Conservation (phyloP, 1,139 yeast genomes). For the Yamadazyma conglobata region DNA sequence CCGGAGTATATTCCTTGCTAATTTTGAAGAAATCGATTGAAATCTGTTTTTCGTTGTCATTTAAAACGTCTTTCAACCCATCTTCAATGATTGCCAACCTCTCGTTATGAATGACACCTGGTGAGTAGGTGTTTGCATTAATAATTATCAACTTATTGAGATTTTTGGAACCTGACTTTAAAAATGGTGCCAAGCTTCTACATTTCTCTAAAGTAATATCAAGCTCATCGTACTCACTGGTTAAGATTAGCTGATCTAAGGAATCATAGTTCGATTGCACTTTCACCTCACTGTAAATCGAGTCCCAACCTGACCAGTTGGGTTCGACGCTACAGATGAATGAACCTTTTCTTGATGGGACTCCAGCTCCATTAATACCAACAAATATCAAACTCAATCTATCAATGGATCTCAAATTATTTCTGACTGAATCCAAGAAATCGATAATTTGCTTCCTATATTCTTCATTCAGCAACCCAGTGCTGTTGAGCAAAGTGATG, state of each 20-base stretch:
- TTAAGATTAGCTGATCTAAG: conserved; percentile 16
- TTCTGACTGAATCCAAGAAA: conserved; percentile 25
- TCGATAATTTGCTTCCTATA: conserved; percentile 27
- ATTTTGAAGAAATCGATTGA: conserved; percentile 26
- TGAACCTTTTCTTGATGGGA: conserved; percentile 37
- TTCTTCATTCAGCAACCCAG: conserved; percentile 26
- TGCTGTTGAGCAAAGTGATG: conserved; percentile 42
- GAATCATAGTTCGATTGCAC: conserved; percentile 25
- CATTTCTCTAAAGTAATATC: conserved; percentile 27
- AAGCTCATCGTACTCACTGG: conserved; percentile 23
- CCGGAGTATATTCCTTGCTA: conserved; percentile 20
- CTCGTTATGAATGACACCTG: conserved; percentile 5
- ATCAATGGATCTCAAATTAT: conserved; percentile 39
- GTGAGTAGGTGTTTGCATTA: conserved; percentile 19
- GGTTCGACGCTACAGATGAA: conserved; percentile 52
- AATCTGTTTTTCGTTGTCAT: conserved; percentile 15
- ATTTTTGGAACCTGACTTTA: conserved; percentile 17
- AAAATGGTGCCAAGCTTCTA: conserved; percentile 28
- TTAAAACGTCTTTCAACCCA: conserved; percentile 11
- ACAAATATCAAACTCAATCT: conserved; percentile 52
- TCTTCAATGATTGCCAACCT: conserved; percentile 8
- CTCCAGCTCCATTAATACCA: conserved; percentile 44
- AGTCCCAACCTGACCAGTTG: conserved; percentile 59
- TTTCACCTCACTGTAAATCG: conserved; percentile 39
- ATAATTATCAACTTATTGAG: conserved; percentile 29